A percentile compares a stretch with the other conserved stretches of the same genome.
These are phyloP conservation scores for Ganoderma multipileum DNA, from an alignment of 1,284 basidiomycete species.

Conservation along the genomic window DNA sequence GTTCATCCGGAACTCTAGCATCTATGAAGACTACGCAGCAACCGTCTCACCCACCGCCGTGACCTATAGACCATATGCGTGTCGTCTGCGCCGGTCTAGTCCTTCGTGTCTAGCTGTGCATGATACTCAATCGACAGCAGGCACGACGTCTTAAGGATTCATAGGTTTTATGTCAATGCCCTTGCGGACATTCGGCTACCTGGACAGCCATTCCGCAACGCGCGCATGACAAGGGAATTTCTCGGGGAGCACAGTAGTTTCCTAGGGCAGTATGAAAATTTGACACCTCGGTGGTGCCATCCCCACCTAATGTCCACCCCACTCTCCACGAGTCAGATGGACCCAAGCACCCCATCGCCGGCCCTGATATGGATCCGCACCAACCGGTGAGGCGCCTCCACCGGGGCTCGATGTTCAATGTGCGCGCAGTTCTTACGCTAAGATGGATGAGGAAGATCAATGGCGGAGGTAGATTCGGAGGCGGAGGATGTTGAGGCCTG, in stretches of 20 bases:
- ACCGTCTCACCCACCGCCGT: neutral
- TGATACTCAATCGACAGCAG: neutral
- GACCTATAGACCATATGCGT: neutral
- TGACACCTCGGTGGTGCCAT: neutral
- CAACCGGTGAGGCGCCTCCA: neutral
- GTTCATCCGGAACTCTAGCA: neutral
- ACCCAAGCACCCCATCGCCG: neutral
- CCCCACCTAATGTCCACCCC: neutral
- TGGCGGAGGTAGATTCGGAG: neutral
- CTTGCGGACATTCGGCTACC: neutral
- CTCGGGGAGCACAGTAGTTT: neutral
- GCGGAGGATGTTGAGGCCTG: neutral
- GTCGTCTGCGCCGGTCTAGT: neutral
- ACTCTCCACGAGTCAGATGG: neutral
- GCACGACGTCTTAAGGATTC: neutral
- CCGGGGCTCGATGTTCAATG: neutral
- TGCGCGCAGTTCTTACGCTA: neutral
- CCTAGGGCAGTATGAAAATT: neutral
- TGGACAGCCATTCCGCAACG: neutral
- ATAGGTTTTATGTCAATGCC: neutral
- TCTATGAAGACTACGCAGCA: neutral
- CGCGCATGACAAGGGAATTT: neutral
- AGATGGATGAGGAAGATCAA: neutral
- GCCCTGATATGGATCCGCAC: neutral
- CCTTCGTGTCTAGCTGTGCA: neutral